Base-by-base conservation (phyloP, 2,329 filamentous ascomycete genomes). In the Tolypocladium guangdongense region DNA sequence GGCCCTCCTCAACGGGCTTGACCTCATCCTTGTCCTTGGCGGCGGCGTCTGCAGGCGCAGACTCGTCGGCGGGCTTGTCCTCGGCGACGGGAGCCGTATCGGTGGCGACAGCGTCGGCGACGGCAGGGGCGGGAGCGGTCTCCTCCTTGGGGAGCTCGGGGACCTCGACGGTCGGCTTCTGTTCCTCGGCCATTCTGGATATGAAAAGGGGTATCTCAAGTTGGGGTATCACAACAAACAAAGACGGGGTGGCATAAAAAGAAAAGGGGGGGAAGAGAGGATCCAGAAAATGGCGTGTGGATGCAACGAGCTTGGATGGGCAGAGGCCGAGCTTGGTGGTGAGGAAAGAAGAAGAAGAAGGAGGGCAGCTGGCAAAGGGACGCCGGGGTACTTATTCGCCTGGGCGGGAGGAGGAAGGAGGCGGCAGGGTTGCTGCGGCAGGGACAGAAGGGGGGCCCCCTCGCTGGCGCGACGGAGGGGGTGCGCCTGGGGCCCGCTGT, bases 1-100 rank as follows among this genome's bases (percentile, higher is more conserved):
- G 77, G 58, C 91, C 92, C 73, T 95, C 90, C 69, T 87, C 86
- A 57, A 92, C 78, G 57, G 88, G 86, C 74, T 84, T 84, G 52
- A 75, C 71, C 66, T 81, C 80, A 58, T 77, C 71, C 63, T 74
- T 61, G 51, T 66, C 67, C 39, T 74, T 74, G 56, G 71, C 69
- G 18, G 68, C 62, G 41, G 48, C 48, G 41, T 73, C 71, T 36
- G 61, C 68, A 35, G 77, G 68, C 53, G 73, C 71, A 59, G 66
- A 74, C 58, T 72, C 70, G 46, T 66, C 66, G 54, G 66, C 59
- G 61, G 76, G 72, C 61, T 75, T 71, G 48, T 61, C 61, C 43
- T 68, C 60, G 50, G 67, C 60, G 58, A 71, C 72, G 57, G 71
- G 72, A 54, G 62, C 59, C 59, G 65, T 67, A 68, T 80, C 67